Evolutionary conservation across 805 yeast species (phyloP), one percentile per base, ranked within the genome.

Genomic region (Nadsonia fulvescens): DNA sequence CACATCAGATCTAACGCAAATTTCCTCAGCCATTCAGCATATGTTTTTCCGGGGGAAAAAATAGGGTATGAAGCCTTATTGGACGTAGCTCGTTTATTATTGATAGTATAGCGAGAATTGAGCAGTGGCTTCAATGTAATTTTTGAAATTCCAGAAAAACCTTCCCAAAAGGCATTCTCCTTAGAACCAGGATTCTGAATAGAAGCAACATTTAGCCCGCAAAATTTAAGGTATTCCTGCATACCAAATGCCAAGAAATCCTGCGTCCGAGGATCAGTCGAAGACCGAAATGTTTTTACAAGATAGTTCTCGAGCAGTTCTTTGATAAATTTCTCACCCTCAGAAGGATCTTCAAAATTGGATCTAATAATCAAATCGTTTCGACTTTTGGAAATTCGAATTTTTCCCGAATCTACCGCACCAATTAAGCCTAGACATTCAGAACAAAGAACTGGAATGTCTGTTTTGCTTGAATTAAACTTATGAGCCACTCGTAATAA

Each of bases 281-380:
- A 74, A 0, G 93, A 82, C 69, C 91, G 73, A 47, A 82, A 83
- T 1, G 81, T 68, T 17, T 78, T 81, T 6, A 83, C 74, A n/a
- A 89, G 56, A 32, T 67, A 58, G 29, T 64, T 61, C 32, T 77
- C 72, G 17, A 83, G 54, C 25, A 83, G 66, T 37, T 61, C 58
- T 3, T 66, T 53, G 16, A 81, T 56, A 39, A 86, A 79, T n/a
- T n/a, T n/a, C n/a, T n/a, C n/a, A n/a, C n/a, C n/a, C n/a, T n/a
- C n/a, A n/a, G n/a, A n/a, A n/a, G n/a, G n/a, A n/a, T 67, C 70
- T 17, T 56, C 63, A 41, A 86, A 70, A 40, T 77, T 76, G 22
- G 64, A 61, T 1, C 72, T 56, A 4, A 74, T 49, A 2, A 73
- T 53, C 3, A 60, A 45, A 14, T 60, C 58, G 17, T 54, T 46